Evolutionary conservation across 2,329 filamentous ascomycete genomes (phyloP), one percentile per base, ranked within the genome.

Genomic region (Thelonectria rubi): DNA sequence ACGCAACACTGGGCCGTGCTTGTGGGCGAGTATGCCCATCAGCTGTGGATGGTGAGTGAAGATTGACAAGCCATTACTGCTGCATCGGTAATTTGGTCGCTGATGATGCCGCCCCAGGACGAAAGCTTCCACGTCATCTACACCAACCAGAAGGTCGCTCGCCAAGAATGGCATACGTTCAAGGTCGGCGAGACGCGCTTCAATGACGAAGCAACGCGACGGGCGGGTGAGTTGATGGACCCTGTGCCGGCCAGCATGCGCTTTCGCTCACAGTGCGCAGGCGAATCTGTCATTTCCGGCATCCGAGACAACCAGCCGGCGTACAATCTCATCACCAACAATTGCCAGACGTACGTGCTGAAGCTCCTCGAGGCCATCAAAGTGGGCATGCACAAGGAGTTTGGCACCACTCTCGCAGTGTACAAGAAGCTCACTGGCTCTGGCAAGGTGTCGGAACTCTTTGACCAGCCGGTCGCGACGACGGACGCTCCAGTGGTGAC

Each of bases 1-100:
- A 86, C 84, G 4, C 85, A 87, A 73, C 85, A 87, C 67, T 87
- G 85, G 85, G 84, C 83, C 2, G 82, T 87, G 1, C 75, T 87
- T 0, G 83, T 87, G 1, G 84, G 83, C 2, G 83, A 81, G 12
- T 87, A 78, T 67, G 80, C 79, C 1, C 84, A 87, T 69, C 78
- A 87, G 69, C 73, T 87, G n/a, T 87, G 85, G 84, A 87, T 87
- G 84, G 82, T 82, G 64, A 65, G 76, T 71, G 20, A 45, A 2
- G 5, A n/a, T 43, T 11, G 3, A 12, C 5, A 21, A 4, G 4
- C 10, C 0, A 6, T 30, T 5, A 30, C 7, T 9, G 26, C 7
- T 9, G 26, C 26, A 30, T 30, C 26, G 26, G 5, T 30, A n/a
- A 8, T 30, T 24, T 8, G 8, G 1, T 5, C 5, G 3, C 21